phyloP scores from a whole-genome alignment of 2,329 filamentous ascomycete genomes.

The Fonsecaea nubica region DNA sequence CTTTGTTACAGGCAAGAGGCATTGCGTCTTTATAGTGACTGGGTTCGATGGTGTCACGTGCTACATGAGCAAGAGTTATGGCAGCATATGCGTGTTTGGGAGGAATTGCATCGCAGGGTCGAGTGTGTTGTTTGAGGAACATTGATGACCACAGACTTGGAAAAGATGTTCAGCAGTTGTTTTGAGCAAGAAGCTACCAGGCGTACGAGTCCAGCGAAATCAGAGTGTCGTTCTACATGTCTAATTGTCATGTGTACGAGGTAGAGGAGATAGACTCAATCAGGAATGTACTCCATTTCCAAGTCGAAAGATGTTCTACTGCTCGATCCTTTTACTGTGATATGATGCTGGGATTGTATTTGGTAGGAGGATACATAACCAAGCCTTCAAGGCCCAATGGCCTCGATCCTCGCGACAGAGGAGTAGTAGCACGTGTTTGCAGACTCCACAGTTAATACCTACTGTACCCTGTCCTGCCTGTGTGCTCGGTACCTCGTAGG shows the following conservation, averaged over 20 bases:
- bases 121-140: background rate
- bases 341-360: too few species aligned
- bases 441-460: too few species aligned
- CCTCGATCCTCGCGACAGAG: too few species aligned
- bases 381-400: too few species aligned
- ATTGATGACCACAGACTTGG: background rate
- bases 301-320: too few species aligned
- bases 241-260: background rate
- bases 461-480: too few species aligned
- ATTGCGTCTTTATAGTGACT: background rate
- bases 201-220: background rate
- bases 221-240: background rate
- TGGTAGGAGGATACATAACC: too few species aligned
- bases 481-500: too few species aligned
- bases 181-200: background rate
- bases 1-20: background rate
- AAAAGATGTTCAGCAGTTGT: conserved; percentile 1
- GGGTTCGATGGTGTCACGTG: conserved; percentile 2
- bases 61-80: conserved; percentile 1
- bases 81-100: background rate
- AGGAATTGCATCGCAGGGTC: background rate
- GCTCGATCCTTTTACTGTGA: too few species aligned
- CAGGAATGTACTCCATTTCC: background rate
- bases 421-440: too few species aligned
- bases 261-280: background rate